Evolutionary conservation across 2,329 filamentous ascomycete species (phyloP).

Genomic region (Fusarium tricinctum): DNA sequence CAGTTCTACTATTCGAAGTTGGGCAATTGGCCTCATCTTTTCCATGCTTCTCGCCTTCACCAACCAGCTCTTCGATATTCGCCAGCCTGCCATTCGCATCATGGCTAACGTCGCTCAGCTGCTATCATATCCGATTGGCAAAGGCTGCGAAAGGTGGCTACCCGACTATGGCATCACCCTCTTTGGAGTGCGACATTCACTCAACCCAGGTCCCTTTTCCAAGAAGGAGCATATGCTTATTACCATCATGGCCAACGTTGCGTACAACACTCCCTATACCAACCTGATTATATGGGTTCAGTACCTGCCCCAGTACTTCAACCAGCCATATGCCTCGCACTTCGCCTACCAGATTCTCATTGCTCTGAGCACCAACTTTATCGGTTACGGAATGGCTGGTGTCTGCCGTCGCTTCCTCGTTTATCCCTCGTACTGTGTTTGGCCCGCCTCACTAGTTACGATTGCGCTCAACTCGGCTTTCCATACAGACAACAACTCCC

Average conservation of each 20-base stretch:
- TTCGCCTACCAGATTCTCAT: conserved; percentile 70
- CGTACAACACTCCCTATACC: conserved; percentile 67
- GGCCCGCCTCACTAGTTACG: conserved; percentile 69
- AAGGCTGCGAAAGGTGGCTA: conserved; percentile 63
- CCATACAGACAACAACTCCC: conserved; percentile 60
- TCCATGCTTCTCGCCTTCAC: conserved; percentile 63
- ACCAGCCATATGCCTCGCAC: conserved; percentile 66
- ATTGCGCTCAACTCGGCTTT: conserved; percentile 69
- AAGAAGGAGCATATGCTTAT: conserved; percentile 74
- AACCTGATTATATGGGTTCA: conserved; percentile 70
- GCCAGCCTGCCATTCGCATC: conserved; percentile 68
- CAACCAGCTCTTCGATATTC: conserved; percentile 72
- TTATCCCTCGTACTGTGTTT: conserved; percentile 69
- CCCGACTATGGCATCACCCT: conserved; percentile 65
- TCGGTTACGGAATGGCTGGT: conserved; percentile 73
- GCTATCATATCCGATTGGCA: conserved; percentile 68
- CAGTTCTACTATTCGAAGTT: conserved; percentile 68
- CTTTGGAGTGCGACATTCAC: conserved; percentile 61
- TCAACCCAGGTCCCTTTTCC: conserved; percentile 70
- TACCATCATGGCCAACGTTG: conserved; percentile 73
- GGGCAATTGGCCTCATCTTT: conserved; percentile 67
- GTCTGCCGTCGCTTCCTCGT: conserved; percentile 67
- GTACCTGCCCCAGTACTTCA: conserved; percentile 66
- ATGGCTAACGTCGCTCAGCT: conserved; percentile 70
- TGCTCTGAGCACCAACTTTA: conserved; percentile 68